Conservation (phyloP, 139 green algal species). For the Auxenochlorella protothecoides region DNA sequence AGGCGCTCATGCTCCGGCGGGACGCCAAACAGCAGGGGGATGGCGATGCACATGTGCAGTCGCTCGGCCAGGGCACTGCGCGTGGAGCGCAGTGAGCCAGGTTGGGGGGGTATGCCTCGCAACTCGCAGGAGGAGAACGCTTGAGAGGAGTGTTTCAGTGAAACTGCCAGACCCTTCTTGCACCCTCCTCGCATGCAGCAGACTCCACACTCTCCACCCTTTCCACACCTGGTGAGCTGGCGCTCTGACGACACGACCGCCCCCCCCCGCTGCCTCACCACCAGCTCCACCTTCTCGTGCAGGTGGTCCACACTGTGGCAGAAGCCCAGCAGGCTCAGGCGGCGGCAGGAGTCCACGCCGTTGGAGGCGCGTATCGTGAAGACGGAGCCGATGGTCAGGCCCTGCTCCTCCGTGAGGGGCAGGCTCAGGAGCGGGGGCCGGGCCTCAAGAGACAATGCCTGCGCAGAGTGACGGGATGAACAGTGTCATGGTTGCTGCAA, state of each 20-base stretch:
- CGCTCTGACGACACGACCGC: slow-evolving; percentile 39
- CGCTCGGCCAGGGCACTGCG: slow-evolving; percentile 45
- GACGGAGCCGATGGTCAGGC: slow-evolving; percentile 56
- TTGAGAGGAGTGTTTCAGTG: no score
- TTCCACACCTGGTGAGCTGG: slow-evolving; percentile 25
- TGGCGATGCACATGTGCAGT: slow-evolving; percentile 50
- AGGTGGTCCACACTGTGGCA: slow-evolving; percentile 50
- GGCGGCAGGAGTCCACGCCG: slow-evolving; percentile 39
- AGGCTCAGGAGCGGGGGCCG: slow-evolving; percentile 3
- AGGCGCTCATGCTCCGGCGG: slow-evolving; percentile 57
- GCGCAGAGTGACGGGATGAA: no score
- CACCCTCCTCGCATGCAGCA: no score
- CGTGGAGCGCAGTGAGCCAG: background rate
- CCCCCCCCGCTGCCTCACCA: slow-evolving; percentile 27
- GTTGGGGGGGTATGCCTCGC: background rate
- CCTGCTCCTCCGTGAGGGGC: slow-evolving; percentile 52
- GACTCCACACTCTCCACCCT: no score
- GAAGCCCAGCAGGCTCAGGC: slow-evolving; percentile 59
- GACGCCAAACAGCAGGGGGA: slow-evolving; percentile 68
- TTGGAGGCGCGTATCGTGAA: slow-evolving; percentile 66
- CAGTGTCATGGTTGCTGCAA: no score
- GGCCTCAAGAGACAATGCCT: no score
- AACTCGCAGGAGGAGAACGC: no score
- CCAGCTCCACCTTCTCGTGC: slow-evolving; percentile 25
- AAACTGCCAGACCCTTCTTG: no score